These are phyloP conservation scores for Nepenthes mirabilis DNA, from an alignment of 148 eudicot species.

Conservation along the genomic window DNA sequence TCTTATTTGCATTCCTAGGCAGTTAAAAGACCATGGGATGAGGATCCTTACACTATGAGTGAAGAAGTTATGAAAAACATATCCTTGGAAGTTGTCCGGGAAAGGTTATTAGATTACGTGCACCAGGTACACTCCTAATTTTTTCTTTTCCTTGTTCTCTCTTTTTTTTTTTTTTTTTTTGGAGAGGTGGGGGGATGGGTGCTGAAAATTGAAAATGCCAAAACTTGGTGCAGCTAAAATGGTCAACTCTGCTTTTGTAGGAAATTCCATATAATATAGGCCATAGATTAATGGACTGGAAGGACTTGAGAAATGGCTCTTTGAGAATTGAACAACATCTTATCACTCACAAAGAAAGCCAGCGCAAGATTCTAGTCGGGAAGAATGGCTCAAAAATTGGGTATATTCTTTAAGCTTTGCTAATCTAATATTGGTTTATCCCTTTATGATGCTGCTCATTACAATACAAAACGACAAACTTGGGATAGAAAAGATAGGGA, in stretches of 20 bases:
- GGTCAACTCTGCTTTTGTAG: slow-evolving; percentile 20
- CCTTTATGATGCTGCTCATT: too few species aligned
- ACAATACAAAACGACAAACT: too few species aligned
- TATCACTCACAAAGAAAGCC: slow-evolving; percentile 70
- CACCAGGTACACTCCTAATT: slow-evolving; percentile 50
- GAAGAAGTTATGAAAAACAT: slow-evolving; percentile 97
- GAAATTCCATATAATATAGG: slow-evolving; percentile 84
- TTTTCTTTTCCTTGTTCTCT: not conserved
- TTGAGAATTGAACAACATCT: slow-evolving; percentile 88
- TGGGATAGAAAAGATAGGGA: too few species aligned
- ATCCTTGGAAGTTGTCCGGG: slow-evolving; percentile 87
- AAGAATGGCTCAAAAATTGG: slow-evolving; percentile 93
- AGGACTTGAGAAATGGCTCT: slow-evolving; percentile 78
- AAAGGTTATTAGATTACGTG: slow-evolving; percentile 72
- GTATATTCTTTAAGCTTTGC: slow-evolving; percentile 20
- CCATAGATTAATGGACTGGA: slow-evolving; percentile 86
- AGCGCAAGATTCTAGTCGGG: slow-evolving; percentile 87
- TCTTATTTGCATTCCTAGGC: slow-evolving; percentile 28
- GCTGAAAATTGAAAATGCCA: not conserved
- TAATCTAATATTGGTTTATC: too few species aligned
- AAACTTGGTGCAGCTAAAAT: not conserved
- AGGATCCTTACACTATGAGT: slow-evolving; percentile 76
- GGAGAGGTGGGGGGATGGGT: too few species aligned
- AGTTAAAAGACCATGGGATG: slow-evolving; percentile 89
- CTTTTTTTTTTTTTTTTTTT: not conserved